Evolutionary conservation across 1,284 basidiomycete genomes (phyloP).

Genomic region (Ceratobasidium sp.): DNA sequence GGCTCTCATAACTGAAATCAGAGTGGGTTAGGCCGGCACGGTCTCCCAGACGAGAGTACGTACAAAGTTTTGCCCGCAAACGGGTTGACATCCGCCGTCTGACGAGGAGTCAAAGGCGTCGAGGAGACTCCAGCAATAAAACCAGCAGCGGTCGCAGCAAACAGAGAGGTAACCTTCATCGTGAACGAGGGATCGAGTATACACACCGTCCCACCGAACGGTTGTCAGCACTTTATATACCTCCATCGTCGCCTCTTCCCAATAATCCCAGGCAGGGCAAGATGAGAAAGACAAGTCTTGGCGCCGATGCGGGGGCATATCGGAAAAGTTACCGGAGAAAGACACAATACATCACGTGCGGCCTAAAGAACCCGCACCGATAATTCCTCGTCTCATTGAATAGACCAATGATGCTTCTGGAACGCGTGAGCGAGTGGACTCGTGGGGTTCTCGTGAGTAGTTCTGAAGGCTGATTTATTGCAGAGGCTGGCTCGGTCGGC

Average conservation of each 20-base stretch:
- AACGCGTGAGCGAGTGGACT: constrained; percentile 1
- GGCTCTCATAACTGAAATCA: constrained; percentile 9
- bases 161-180: constrained; percentile 30
- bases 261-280: neutral
- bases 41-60: neutral
- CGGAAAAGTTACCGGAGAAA: constrained; percentile 8
- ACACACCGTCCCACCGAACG: no score
- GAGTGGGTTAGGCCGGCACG: neutral
- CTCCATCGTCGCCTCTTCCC: no score
- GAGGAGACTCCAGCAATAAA: constrained; percentile 28
- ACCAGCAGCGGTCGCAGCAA: constrained; percentile 27
- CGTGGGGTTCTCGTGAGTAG: neutral
- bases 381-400: constrained; percentile 1
- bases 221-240: no score
- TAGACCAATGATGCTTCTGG: neutral
- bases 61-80: constrained; percentile 39
- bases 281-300: constrained; percentile 9
- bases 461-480: no score
- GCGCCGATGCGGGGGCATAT: neutral
- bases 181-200: neutral
- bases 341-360: constrained; percentile 16
- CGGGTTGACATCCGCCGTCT: constrained; percentile 19
- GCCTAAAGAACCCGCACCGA: constrained; percentile 15
- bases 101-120: constrained; percentile 13
- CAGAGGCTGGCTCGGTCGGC: no score